These are phyloP conservation scores for Colletotrichum brevisporum DNA, from an alignment of 2,329 filamentous ascomycete genomes.

Conservation along the genomic window DNA sequence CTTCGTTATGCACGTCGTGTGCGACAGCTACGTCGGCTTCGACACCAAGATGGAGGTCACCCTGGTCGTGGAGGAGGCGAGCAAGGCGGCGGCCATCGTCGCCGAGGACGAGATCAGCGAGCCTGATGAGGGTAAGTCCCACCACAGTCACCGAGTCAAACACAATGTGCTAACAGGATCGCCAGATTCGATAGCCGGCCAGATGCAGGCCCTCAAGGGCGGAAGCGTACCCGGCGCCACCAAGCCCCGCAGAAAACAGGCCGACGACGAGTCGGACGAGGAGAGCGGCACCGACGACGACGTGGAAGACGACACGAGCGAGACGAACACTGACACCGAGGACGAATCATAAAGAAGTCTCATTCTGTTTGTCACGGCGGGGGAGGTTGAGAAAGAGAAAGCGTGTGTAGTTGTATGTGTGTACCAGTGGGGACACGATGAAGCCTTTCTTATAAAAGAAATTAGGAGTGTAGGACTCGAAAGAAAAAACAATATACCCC, in stretches of 20 bases:
- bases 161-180: constrained; percentile 44
- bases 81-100: constrained; percentile 83
- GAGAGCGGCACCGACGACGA: constrained; percentile 88
- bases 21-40: constrained; percentile 95
- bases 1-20: constrained; percentile 93
- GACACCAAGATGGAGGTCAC: constrained; percentile 94
- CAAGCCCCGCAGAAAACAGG: constrained; percentile 69
- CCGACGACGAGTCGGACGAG: constrained; percentile 76
- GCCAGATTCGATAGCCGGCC: constrained; percentile 87
- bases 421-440: too few species aligned
- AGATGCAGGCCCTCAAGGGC: constrained; percentile 90
- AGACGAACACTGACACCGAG: constrained; percentile 78
- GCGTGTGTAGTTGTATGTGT: not conserved
- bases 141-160: constrained; percentile 40
- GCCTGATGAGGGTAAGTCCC: constrained; percentile 90
- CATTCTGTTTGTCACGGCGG: not conserved
- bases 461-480: constrained; percentile 19
- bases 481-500: constrained; percentile 36
- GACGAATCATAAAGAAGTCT: constrained; percentile 62
- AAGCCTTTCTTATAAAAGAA: not conserved
- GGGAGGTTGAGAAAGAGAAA: not conserved
- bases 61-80: constrained; percentile 88
- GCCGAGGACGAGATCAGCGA: constrained; percentile 97
- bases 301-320: constrained; percentile 78
- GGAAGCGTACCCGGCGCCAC: constrained; percentile 67